Base-by-base conservation (phyloP, 352 stramenopile genomes). In the Pythium grandisporangium region DNA sequence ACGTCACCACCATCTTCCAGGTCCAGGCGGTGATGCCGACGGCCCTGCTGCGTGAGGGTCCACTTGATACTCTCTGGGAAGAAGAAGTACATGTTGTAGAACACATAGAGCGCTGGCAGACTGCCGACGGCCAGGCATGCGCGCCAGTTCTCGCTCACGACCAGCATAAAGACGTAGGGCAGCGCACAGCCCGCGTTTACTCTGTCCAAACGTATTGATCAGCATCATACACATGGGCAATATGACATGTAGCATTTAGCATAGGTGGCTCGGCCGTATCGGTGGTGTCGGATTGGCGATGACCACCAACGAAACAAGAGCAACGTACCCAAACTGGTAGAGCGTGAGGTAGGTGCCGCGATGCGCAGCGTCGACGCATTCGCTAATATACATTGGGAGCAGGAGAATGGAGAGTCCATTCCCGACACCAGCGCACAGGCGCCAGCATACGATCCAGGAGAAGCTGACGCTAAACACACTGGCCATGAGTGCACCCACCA, bases 361-460 rank as follows among this genome's bases (percentile, higher is more conserved):
- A 49, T 61, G 71, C 5, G 65, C 48, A 30, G 72, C 63, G 43
- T 84, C 64, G 14, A 90, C 70, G 34, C 71, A 86, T 44, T 93
- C 80, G 38, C 77, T 89, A 25, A 91, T 91, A 61, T 91, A 93
- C 79, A 93, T 93, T 26, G 79, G 79, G n/a, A 93, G 56, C 27
- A 93, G 53, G 26, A 93, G 47, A 30, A 93, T 93, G 12, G 76
- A 93, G 46, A 93, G 55, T 2, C 76, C 79, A 22, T 93, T 93
- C 44, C 79, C 76, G 14, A 93, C 62, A 38, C 79, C 79, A 1
- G 72, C 70, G 51, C 66, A 76, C 22, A 93, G 58, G 20, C 79
- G 63, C 74, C 73, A 90, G 22, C 77, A 24, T 30, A 85, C 63
- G 12, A 91, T 66, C 63, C 58, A 77, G 30, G 45, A 47, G 46